These are phyloP conservation scores for Psilocybe cubensis DNA, from an alignment of 768 basidiomycete species.

Conservation along the genomic window DNA sequence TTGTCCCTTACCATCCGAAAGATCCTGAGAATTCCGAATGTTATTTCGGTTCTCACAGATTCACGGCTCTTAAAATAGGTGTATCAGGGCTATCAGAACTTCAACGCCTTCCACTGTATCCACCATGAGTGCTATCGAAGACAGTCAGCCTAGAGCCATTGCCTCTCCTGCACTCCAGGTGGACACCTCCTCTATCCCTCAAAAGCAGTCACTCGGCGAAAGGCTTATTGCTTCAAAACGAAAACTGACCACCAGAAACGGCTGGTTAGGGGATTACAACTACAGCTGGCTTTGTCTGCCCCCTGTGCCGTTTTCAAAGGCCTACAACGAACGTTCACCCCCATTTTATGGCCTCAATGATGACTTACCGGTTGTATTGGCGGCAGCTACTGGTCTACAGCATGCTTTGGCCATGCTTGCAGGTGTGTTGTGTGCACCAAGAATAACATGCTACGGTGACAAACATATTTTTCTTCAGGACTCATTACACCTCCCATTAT, in stretches of 20 bases:
- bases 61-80: neutral
- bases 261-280: constrained; percentile 14
- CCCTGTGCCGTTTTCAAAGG: constrained; percentile 54
- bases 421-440: constrained; percentile 31
- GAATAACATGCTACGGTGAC: too few relatives aligned
- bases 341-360: constrained; percentile 78
- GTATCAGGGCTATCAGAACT: neutral
- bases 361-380: constrained; percentile 72
- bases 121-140: constrained; percentile 7
- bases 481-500: constrained; percentile 84
- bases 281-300: constrained; percentile 61
- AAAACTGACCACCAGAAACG: constrained; percentile 3
- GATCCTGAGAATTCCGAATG: too few relatives aligned
- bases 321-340: constrained; percentile 42
- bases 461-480: too few relatives aligned
- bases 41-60: neutral
- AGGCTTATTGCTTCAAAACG: neutral
- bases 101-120: constrained; percentile 2
- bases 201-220: neutral
- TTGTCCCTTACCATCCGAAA: too few relatives aligned
- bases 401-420: constrained; percentile 83
- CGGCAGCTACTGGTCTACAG: constrained; percentile 70
- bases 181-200: neutral
- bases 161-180: neutral
- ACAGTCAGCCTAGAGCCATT: constrained; percentile 1